Conservation (phyloP, 768 basidiomycete genomes). For the Pisolithus microcarpus region DNA sequence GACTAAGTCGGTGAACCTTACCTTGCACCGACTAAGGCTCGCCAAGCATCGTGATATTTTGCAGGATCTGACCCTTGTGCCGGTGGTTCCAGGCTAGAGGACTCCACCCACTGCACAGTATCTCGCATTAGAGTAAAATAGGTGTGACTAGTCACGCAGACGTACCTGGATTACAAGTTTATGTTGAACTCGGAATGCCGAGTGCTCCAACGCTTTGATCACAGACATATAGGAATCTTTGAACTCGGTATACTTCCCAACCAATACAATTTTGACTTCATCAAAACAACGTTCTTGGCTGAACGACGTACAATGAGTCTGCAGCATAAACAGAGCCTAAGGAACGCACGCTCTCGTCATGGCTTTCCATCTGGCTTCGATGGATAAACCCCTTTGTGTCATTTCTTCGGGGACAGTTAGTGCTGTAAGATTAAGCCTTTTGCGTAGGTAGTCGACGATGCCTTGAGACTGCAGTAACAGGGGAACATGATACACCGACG, state of each 20-base stretch:
- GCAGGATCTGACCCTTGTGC: constrained; percentile 75
- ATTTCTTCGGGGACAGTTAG: constrained; percentile 50
- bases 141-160: constrained; percentile 6
- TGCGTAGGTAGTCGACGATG: constrained; percentile 77
- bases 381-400: constrained; percentile 50
- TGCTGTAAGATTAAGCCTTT: constrained; percentile 66
- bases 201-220: constrained; percentile 93
- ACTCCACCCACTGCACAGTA: constrained; percentile 81
- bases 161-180: constrained; percentile 76
- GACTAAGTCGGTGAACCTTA: constrained; percentile 28
- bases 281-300: constrained; percentile 96
- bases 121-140: constrained; percentile 3
- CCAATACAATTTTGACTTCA: constrained; percentile 79
- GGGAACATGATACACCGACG: constrained; percentile 96
- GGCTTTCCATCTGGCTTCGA: constrained; percentile 75
- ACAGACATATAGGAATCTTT: constrained; percentile 99
- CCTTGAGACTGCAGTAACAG: constrained; percentile 88
- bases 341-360: constrained; percentile 63
- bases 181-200: constrained; percentile 84
- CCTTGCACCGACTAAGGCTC: constrained; percentile 84
- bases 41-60: constrained; percentile 93
- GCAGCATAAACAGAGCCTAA: background rate
- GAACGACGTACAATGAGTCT: background rate
- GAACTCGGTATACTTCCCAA: constrained; percentile 95
- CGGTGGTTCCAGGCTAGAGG: constrained; percentile 80